Base-by-base conservation (phyloP, 225 moss, liverwort and hornwort species). In the Physcomitrium patens region DNA sequence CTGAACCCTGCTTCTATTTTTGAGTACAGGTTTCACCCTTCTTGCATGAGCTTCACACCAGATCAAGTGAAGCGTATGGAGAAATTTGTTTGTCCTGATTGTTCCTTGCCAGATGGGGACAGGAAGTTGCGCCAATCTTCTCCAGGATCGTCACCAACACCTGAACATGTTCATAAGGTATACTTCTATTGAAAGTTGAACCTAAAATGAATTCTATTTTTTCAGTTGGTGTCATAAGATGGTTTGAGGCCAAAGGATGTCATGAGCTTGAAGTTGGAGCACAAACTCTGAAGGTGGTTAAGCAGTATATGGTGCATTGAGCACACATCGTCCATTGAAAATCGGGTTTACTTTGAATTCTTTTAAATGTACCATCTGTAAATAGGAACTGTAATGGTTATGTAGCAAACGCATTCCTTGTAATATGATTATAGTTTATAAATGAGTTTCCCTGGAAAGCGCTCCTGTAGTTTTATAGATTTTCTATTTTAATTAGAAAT, bases 31-130 rank as follows among this genome's bases (percentile, higher is more conserved):
- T 94, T 94, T 85, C 94, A 94, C 71, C 92, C 92, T 83, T 79
- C 85, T 81, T 92, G 94, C 83, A 91, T 94, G 90, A 90, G 83
- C 86, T 76, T 89, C 76, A 91, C 90, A 61, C 86, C 92, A 83
- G 90, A 94, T 83, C 87, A 92, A 78, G 89, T 89, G 73, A 94
- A 89, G 89, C 91, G 86, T 84, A 89, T 91, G 87, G 90, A 92
- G 80, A 89, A 91, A 68, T 94, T 94, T 86, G 79, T 87, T 65
- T 92, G 92, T 82, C 92, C 92, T 81, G 87, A 90, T 83, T 94
- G 94, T 73, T 88, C 91, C 69, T 85, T 85, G 70, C 90, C 89
- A 67, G 88, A 80, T 70, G 91, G 94, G 70, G 88, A 85, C 62
- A 88, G 88, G 90, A 89, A 90, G 79, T 77, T 79, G 84, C 86